These are phyloP conservation scores for Spergularia azorica DNA, from an alignment of 179 eudicot genomes.

Conservation along the genomic window DNA sequence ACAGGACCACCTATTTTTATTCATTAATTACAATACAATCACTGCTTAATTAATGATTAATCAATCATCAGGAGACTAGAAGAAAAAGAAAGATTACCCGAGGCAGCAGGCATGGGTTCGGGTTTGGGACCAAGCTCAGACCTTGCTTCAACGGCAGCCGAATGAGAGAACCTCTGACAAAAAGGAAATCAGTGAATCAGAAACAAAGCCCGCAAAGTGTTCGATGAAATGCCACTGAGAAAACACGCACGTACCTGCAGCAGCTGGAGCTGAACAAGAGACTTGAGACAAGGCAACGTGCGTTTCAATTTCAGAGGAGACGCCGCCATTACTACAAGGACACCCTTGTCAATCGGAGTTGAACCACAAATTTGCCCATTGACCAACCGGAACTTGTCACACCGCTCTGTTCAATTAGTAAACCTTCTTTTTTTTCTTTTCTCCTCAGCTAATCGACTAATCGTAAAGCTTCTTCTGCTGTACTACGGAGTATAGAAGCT, in stretches of 20 bases:
- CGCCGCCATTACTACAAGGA: conserved; percentile 19
- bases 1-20: conserved; percentile 22
- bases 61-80: too few species aligned
- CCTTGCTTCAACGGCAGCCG: conserved; percentile 20
- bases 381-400: not conserved
- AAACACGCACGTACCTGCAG: conserved; percentile 18
- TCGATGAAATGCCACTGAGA: conserved; percentile 51
- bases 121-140: conserved; percentile 9
- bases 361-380: too few species aligned
- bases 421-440: too few species aligned
- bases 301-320: conserved; percentile 4
- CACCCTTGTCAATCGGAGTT: too few species aligned
- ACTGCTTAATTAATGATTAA: too few species aligned
- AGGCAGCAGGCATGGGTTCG: too few species aligned
- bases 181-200: not conserved
- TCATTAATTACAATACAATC: too few species aligned
- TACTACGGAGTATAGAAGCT: too few species aligned
- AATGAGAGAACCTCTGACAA: conserved; percentile 37
- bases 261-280: conserved; percentile 20
- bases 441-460: too few species aligned
- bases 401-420: not conserved
- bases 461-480: too few species aligned
- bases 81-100: too few species aligned
- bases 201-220: conserved; percentile 31
- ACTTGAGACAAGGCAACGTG: conserved; percentile 29